Base-by-base conservation (phyloP, 805 yeast species). In the Wickerhamiella spandovensis region DNA sequence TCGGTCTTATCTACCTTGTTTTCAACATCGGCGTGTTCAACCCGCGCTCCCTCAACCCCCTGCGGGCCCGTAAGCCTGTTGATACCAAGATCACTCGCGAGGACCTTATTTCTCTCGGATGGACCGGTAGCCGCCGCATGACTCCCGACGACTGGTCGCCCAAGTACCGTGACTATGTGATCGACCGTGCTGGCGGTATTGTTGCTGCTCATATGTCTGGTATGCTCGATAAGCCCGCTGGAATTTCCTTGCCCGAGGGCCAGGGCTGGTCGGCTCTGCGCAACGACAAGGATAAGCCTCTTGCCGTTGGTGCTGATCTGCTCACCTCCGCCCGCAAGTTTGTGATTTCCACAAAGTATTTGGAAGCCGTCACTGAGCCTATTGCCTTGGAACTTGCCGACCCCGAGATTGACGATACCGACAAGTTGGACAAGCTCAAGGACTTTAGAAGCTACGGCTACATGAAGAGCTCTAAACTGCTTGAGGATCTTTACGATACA, bases 81-180 rank as follows among this genome's bases (percentile, higher is more conserved):
- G 52, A 51, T 46, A 17, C 39, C 39, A 52, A 45, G 6, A 57
- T 72, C 45, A 69, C 76, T 47, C 71, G 71, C 53, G 86, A 81
- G 17, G 71, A 75, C 52, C 73, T 89, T 58, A 57, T 79, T 32
- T 66, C 67, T 3, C 69, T 89, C 57, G 97, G 97, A 46, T 92
- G 97, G 97, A 87, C 96, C n/a, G 95, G 96, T 49, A 75, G 92
- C 22, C 82, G 81, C 65, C 80, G 81, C 57, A 82, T 82, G 13
- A 74, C 81, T 20, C 68, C 78, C 24, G 82, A 78, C 39, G 87
- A 79, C 55, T 90, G 82, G 73, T 77, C 76, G 60, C 82, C 79
- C 54, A 72, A 68, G 59, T 82, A 78, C 72, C 78, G 90, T 60
- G 78, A 80, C 47, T 68, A 67, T 58, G 74, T 75, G 60, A 77